Conservation (phyloP, 352 stramenopile species). For the Elongisporangium undulatum region DNA sequence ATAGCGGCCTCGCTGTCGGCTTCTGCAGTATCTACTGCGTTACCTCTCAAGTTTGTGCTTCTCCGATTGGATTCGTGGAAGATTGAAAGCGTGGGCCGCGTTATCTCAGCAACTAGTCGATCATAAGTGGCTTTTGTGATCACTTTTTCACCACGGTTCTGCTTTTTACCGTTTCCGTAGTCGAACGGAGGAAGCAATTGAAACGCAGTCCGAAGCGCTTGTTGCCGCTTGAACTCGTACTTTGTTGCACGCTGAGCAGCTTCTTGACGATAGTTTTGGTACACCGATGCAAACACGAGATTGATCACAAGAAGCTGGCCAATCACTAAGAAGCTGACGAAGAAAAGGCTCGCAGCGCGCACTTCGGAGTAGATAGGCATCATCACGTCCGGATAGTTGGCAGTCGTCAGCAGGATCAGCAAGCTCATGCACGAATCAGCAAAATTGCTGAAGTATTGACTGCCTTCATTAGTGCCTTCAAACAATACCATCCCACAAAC, state of each 20-base stretch:
- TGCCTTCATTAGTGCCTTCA: constrained; percentile 44
- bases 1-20: background rate
- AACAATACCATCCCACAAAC: constrained; percentile 66
- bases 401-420: constrained; percentile 69
- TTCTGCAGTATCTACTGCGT: background rate
- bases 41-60: constrained; percentile 4
- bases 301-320: constrained; percentile 81
- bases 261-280: constrained; percentile 59
- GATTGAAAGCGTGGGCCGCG: constrained; percentile 25
- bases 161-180: background rate
- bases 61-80: constrained; percentile 15
- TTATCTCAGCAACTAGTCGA: constrained; percentile 18
- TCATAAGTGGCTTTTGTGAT: constrained; percentile 23
- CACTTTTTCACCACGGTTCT: constrained; percentile 14
- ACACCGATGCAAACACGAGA: constrained; percentile 68
- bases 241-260: constrained; percentile 20
- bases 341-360: constrained; percentile 50
- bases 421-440: constrained; percentile 48
- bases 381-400: constrained; percentile 84
- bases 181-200: constrained; percentile 21
- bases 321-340: constrained; percentile 65
- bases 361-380: constrained; percentile 55
- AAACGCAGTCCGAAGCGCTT: constrained; percentile 52
- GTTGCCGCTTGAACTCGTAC: constrained; percentile 25
- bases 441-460: constrained; percentile 46